Percentiles rank a stretch among this genome's conserved stretches.
Evolutionary conservation across 192 early-diverging fungal genomes (phyloP).

Genomic region (Linnemannia zychae): DNA sequence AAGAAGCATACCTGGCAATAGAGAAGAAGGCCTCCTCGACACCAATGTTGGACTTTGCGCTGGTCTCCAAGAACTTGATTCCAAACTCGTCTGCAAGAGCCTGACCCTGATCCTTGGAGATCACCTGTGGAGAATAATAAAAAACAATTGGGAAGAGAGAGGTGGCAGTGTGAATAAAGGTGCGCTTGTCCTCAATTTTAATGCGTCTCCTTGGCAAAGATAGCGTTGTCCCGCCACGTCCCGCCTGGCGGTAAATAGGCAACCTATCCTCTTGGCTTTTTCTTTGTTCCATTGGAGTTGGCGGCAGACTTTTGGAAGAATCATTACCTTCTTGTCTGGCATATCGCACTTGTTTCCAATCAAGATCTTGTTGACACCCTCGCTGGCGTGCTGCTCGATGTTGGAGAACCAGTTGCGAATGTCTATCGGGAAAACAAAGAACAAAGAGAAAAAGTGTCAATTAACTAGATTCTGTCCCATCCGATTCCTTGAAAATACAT

Average conservation of each 20-base stretch:
- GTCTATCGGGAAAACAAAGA: slow-evolving; percentile 67
- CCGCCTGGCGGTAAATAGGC: background rate
- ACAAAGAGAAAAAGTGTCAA: background rate
- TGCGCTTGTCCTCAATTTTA: background rate
- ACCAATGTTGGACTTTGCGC: slow-evolving; percentile 98
- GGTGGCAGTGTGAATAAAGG: background rate
- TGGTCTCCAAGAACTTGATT: slow-evolving; percentile 97
- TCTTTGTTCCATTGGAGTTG: background rate
- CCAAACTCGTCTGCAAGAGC: slow-evolving; percentile 94
- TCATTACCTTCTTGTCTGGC: slow-evolving; percentile 88
- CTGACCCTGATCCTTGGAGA: slow-evolving; percentile 96
- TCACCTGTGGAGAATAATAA: slow-evolving; percentile 68
- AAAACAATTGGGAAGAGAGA: background rate
- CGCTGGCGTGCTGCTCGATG: slow-evolving; percentile 99
- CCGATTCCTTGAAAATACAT: background rate
- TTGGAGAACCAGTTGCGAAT: slow-evolving; percentile 99
- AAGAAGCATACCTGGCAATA: slow-evolving; percentile 80
- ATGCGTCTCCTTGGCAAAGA: background rate
- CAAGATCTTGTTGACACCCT: slow-evolving; percentile 98
- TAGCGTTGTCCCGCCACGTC: background rate
- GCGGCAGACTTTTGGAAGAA: background rate
- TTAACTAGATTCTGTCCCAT: background rate
- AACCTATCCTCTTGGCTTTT: slow-evolving; percentile 9
- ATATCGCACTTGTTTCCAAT: slow-evolving; percentile 99
- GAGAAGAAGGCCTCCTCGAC: slow-evolving; percentile 98